Conservation (phyloP, 345 rosid species). For the Gossypium raimondii region DNA sequence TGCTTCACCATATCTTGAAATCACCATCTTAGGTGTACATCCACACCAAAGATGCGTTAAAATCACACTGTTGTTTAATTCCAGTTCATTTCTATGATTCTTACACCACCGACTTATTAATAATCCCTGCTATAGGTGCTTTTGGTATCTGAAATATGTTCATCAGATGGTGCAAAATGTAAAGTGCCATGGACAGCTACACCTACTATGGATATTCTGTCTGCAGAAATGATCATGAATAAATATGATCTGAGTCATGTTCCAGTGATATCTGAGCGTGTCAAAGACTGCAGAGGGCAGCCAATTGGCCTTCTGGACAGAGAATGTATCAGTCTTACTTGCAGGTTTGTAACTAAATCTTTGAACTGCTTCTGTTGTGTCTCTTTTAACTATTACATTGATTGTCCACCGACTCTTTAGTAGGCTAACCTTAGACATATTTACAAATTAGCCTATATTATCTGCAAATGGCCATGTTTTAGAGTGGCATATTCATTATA, state of each 20-base stretch:
- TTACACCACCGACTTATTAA: not conserved
- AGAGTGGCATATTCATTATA: not conserved
- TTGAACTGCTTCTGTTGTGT: not conserved
- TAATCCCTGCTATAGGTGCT: constrained; percentile 39
- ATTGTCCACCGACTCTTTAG: not conserved
- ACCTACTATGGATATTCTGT: constrained; percentile 71
- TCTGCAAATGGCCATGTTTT: not conserved
- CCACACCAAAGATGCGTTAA: not conserved
- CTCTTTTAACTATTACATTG: not conserved
- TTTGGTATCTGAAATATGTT: constrained; percentile 62
- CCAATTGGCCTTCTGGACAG: constrained; percentile 80
- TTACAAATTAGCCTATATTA: not conserved
- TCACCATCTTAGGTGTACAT: not conserved
- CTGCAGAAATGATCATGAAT: constrained; percentile 55
- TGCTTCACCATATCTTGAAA: not conserved
- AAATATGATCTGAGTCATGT: constrained; percentile 47
- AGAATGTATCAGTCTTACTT: constrained; percentile 66
- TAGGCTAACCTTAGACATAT: not conserved
- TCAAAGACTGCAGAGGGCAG: constrained; percentile 35
- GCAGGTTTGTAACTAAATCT: constrained; percentile 40
- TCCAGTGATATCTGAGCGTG: constrained; percentile 62
- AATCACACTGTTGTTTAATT: not conserved
- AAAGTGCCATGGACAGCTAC: constrained; percentile 58
- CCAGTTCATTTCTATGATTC: not conserved
- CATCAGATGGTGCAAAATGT: constrained; percentile 41